These are phyloP conservation scores for Xerocomellus intermedius DNA, from an alignment of 768 basidiomycete genomes.

Conservation along the genomic window DNA sequence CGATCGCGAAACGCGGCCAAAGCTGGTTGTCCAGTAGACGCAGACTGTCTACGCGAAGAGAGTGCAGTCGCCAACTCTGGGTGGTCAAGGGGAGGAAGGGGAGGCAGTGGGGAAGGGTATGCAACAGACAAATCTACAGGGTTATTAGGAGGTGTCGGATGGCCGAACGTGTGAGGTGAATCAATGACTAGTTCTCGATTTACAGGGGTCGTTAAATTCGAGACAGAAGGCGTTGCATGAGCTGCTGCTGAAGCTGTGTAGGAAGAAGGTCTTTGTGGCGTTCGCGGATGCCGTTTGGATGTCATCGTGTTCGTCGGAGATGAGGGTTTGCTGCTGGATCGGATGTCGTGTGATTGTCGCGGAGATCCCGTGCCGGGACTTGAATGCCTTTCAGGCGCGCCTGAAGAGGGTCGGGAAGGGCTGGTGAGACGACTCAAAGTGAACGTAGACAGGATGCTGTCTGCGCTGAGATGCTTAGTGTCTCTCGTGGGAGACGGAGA, in stretches of 20 bases:
- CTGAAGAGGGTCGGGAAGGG: constrained; percentile 3
- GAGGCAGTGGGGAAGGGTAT: constrained; percentile 43
- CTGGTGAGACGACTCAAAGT: constrained; percentile 20
- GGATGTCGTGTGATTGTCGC: constrained; percentile 18
- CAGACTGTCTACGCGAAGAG: constrained; percentile 20
- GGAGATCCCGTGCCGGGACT: constrained; percentile 17
- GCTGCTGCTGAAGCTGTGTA: constrained; percentile 15
- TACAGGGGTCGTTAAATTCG: constrained; percentile 29
- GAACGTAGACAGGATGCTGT: constrained; percentile 19
- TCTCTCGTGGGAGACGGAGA: constrained; percentile 22
- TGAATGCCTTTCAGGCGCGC: constrained; percentile 6
- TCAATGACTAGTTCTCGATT: constrained; percentile 24
- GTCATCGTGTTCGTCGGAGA: constrained; percentile 32
- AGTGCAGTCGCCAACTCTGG: constrained; percentile 29
- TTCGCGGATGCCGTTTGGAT: constrained; percentile 25
- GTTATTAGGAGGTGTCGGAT: constrained; percentile 34
- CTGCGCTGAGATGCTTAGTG: constrained; percentile 11
- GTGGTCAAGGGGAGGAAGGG: constrained; percentile 54
- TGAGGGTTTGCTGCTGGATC: constrained; percentile 25
- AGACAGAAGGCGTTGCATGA: constrained; percentile 10
- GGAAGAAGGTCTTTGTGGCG: constrained; percentile 26
- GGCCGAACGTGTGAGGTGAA: constrained; percentile 44
- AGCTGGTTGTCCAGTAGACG: constrained; percentile 2
- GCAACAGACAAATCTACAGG: too few relatives aligned
- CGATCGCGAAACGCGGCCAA: constrained; percentile 18